Base-by-base conservation (phyloP, 169 alveolate species). In the Theileria parva region DNA sequence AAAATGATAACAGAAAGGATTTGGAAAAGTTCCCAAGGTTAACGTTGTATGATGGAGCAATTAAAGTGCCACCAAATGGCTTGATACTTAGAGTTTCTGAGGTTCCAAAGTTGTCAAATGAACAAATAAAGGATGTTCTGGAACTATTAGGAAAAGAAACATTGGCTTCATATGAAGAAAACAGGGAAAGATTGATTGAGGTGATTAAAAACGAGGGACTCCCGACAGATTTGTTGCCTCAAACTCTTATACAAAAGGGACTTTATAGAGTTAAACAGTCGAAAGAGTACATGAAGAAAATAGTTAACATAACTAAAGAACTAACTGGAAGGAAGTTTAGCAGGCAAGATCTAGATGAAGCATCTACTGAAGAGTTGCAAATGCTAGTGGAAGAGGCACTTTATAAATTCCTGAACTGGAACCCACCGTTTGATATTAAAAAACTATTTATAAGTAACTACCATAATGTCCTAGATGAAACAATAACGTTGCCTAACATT, bases 381-480 rank as follows among this genome's bases (percentile, higher is more conserved):
- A 77, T 77, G 86, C 60, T 83, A 51, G 86, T 80, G 34, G 89
- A 83, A 50, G 89, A 83, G 34, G 63, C 86, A 44, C 81, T 83
- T 39, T 63, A 71, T 53, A 76, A 83, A 39, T 83, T 83, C 76
- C 23, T 67, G 5, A 55, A 51, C 37, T 83, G 89, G 89, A 44
- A 76, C 39, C 89, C 89, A 17, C 53, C 68, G 2, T 61, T 19
- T n/a, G 74, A 51, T 17, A 73, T 83, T 5, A 83, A 83, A 25
- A 51, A 59, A 12, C 60, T 28, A 23, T 83, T 83, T 72, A 74
- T 83, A 4, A 74, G 37, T 6, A 83, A 72, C 85, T 83, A 83
- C 63, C 76, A 75, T 25, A 57, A 64, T 27, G 55, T 32, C 2
- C 21, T 81, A 7, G 60, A 66, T 19, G 73, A 66, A 21, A 32